Evolutionary conservation across 2,329 filamentous ascomycete genomes (phyloP), one percentile per base, ranked within the genome.

Genomic region (Aurifilum marmelostoma): DNA sequence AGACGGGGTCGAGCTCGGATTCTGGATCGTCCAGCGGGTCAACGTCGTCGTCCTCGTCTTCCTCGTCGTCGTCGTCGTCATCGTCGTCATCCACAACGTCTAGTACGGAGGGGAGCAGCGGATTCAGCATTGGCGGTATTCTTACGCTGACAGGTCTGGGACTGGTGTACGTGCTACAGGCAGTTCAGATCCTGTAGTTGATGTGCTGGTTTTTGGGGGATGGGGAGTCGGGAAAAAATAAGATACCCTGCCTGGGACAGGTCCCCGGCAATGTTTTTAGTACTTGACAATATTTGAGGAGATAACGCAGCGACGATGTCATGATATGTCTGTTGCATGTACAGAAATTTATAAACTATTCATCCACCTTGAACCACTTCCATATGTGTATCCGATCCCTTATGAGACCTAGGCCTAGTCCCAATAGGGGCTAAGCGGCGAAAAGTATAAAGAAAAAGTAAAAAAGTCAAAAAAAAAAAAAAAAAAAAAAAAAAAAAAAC

Each of bases 141-240:
- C 34, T 67, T 21, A 63, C 67, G 3, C 29, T 71, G 12, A 39
- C 58, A 0, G 67, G 60, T 11, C n/a, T 71, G n/a, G 67, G 67
- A 5, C 29, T 71, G 29, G 24, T 71, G 12, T 71, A 71, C 29
- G 64, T 71, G 52, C 52, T 71, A 54, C 63, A 71, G 69, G 69
- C 69, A 27, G 41, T 71, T 21, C 67, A 69, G 34, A 67, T 71
- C 16, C 21, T 69, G 16, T 71, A 71, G 59, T 62, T 62, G 59
- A 18, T 34, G 34, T 34, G 34, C 34, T 34, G 18, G 37, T 43
- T 16, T 18, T 16, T n/a, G 7, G 43, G 21, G 18, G 43, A 2
- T 2, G 6, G 41, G 41, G 41, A 6, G 21, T 47, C 18, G 21
- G 27, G 21, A 29, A 60, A 27, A 21, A 29, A 39, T 18, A 24